Conservation (phyloP, 2,329 filamentous ascomycete genomes). For the Penicillium digitatum region DNA sequence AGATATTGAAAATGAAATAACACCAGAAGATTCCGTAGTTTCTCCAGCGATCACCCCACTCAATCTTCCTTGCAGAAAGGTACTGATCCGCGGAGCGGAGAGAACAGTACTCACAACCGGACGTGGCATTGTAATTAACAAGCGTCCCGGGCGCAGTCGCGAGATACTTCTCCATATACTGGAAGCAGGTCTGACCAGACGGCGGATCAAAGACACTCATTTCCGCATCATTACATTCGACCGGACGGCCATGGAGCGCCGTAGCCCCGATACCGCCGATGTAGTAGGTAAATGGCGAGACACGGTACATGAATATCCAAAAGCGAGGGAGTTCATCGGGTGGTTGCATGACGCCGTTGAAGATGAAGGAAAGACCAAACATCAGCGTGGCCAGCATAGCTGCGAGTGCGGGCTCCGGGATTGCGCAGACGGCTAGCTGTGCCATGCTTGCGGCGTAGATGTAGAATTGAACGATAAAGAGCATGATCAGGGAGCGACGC, state of each 20-base stretch:
- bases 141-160: conserved; percentile 50
- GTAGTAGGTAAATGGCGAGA: conserved; percentile 53
- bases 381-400: conserved; percentile 18
- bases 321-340: conserved; percentile 58
- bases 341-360: conserved; percentile 59
- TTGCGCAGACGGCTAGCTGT: conserved; percentile 11
- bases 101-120: conserved; percentile 49
- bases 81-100: conserved; percentile 36
- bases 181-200: conserved; percentile 51
- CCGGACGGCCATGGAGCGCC: conserved; percentile 62
- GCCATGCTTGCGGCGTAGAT: conserved; percentile 20
- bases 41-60: conserved; percentile 59
- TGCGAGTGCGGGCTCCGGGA: conserved; percentile 13
- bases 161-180: conserved; percentile 57
- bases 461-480: conserved; percentile 23
- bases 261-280: conserved; percentile 62
- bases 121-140: conserved; percentile 45
- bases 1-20: conserved; percentile 57
- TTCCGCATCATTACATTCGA: conserved; percentile 67
- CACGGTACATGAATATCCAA: conserved; percentile 60
- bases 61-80: conserved; percentile 42
- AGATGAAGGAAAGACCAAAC: conserved; percentile 18
- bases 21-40: conserved; percentile 63
- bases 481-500: conserved; percentile 15
- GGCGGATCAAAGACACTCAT: conserved; percentile 61